These are phyloP conservation scores for Eucalyptus polybractea DNA, from an alignment of 345 rosid species.

Conservation along the genomic window DNA sequence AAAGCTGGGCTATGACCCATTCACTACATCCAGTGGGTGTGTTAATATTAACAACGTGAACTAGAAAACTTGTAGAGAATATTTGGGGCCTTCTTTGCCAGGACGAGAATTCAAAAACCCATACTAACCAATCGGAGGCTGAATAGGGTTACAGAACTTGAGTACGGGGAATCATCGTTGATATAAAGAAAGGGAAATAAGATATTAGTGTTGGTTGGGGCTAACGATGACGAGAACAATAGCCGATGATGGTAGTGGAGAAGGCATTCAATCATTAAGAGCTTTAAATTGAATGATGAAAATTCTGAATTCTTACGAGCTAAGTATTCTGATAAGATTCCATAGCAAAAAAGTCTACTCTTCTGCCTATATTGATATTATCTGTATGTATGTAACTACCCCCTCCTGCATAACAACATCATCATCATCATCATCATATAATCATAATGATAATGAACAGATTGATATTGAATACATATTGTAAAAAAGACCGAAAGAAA, in stretches of 20 bases:
- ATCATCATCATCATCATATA: too few relatives aligned
- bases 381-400: neutral
- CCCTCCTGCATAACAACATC: neutral
- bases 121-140: neutral
- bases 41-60: neutral
- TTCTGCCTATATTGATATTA: neutral
- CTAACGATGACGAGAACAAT: neutral
- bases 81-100: accelerated
- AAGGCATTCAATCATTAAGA: neutral
- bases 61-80: accelerated
- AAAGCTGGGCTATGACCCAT: neutral
- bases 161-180: neutral
- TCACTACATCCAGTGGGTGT: neutral
- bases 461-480: neutral
- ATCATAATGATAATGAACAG: neutral
- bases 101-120: neutral
- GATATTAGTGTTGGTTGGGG: neutral
- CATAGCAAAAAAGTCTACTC: neutral
- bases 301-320: neutral
- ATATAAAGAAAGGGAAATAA: neutral
- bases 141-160: neutral
- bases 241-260: neutral
- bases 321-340: neutral
- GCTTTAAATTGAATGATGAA: neutral
- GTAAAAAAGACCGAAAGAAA: neutral